These are phyloP conservation scores for Penicillium steckii DNA, from an alignment of 495 filamentous ascomycete genomes.

Conservation along the genomic window DNA sequence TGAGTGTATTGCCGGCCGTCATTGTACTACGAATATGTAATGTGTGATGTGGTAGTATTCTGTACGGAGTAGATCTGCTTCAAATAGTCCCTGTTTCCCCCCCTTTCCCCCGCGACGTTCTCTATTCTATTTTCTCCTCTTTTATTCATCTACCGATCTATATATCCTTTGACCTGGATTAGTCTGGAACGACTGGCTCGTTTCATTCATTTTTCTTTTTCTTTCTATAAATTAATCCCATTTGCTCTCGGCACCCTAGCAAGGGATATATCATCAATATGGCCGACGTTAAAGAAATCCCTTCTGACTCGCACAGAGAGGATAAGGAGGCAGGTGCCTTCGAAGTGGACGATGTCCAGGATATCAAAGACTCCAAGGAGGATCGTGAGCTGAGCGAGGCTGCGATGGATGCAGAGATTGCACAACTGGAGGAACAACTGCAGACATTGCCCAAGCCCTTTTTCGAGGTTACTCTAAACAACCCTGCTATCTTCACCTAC, in stretches of 20 bases:
- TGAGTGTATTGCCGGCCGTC: slow-evolving; percentile 16
- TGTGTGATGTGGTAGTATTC: background rate
- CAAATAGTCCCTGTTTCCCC: slow-evolving; percentile 19
- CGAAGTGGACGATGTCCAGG: slow-evolving; percentile 29
- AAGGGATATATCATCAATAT: slow-evolving; percentile 18
- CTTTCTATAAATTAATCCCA: slow-evolving; percentile 1
- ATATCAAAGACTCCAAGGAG: slow-evolving; percentile 27
- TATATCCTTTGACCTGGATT: too few species aligned
- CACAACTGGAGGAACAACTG: slow-evolving; percentile 32
- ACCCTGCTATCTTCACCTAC: slow-evolving; percentile 52
- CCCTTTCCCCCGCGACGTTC: background rate
- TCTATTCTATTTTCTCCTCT: slow-evolving; percentile 3
- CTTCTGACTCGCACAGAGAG: slow-evolving; percentile 28
- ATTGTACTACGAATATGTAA: slow-evolving; percentile 1
- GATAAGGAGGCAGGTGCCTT: slow-evolving; percentile 24
- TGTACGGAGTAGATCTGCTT: background rate
- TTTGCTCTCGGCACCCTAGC: slow-evolving; percentile 2
- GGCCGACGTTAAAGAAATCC: slow-evolving; percentile 30
- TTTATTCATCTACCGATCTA: background rate
- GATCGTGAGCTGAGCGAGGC: slow-evolving; percentile 27
- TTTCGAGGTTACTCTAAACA: slow-evolving; percentile 30
- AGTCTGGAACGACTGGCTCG: background rate
- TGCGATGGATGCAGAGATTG: slow-evolving; percentile 38
- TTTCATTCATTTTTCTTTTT: slow-evolving; percentile 1
- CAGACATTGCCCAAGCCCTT: slow-evolving; percentile 26